Conservation (phyloP, 495 filamentous ascomycete genomes). For the Neurospora sp. region DNA sequence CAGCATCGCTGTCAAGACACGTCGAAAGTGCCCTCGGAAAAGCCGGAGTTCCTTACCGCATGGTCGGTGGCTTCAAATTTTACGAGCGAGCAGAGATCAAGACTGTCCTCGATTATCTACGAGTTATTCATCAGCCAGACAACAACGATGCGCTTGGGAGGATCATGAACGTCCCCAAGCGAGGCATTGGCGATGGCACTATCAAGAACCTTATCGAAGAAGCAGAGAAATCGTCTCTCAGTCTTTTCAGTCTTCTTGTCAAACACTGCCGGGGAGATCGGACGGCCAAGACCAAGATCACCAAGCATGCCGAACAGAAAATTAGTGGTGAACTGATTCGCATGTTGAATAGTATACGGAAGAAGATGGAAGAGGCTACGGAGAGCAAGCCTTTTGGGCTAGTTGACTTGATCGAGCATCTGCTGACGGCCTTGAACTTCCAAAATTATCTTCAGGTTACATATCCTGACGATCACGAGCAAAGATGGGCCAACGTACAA, state of each 20-base stretch:
- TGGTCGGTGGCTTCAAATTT: slow-evolving; percentile 87
- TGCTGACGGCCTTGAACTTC: slow-evolving; percentile 65
- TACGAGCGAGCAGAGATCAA: slow-evolving; percentile 92
- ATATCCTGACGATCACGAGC: slow-evolving; percentile 68
- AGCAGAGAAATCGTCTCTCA: slow-evolving; percentile 56
- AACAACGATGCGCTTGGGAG: slow-evolving; percentile 82
- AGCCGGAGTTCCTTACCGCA: slow-evolving; percentile 79
- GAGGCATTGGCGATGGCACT: slow-evolving; percentile 76
- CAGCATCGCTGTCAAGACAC: slow-evolving; percentile 70
- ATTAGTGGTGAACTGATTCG: slow-evolving; percentile 32
- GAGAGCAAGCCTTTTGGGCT: slow-evolving; percentile 37
- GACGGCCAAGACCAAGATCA: slow-evolving; percentile 56
- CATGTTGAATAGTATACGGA: slow-evolving; percentile 49
- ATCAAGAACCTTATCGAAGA: slow-evolving; percentile 62
- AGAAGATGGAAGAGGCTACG: slow-evolving; percentile 44
- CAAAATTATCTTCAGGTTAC: slow-evolving; percentile 58
- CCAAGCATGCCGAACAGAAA: slow-evolving; percentile 53
- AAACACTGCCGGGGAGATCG: slow-evolving; percentile 61
- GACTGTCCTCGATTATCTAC: slow-evolving; percentile 76
- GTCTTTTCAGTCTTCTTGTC: slow-evolving; percentile 65
- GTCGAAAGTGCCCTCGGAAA: slow-evolving; percentile 80
- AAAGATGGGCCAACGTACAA: slow-evolving; percentile 83
- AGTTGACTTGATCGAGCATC: slow-evolving; percentile 59
- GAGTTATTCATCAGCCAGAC: slow-evolving; percentile 73
- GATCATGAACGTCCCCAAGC: slow-evolving; percentile 75